Conservation (phyloP, 2,329 filamentous ascomycete species). For the Penicillium freii region DNA sequence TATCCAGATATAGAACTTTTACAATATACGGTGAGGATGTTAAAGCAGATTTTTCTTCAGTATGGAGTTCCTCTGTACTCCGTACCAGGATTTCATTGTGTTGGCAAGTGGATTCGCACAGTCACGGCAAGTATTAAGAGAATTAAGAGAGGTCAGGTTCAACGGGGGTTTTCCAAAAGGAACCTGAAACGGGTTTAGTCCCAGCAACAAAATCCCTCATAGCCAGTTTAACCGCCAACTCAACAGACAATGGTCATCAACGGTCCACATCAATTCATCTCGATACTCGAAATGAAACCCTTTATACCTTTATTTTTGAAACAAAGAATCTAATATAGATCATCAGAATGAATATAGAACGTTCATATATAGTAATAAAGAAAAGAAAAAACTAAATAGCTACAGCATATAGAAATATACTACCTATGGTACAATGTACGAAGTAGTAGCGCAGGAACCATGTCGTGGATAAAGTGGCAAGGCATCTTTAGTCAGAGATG, state of each 20-base stretch:
- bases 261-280: conserved; percentile 3
- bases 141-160: background rate
- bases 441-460: conserved; percentile 4
- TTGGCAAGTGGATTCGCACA: conserved; percentile 6
- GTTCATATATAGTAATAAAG: background rate
- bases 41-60: background rate
- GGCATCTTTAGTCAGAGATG: background rate
- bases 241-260: conserved; percentile 6
- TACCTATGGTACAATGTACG: background rate
- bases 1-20: background rate
- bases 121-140: background rate
- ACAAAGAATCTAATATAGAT: background rate
- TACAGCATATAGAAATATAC: background rate
- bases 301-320: background rate
- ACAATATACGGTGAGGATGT: background rate
- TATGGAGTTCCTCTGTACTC: background rate
- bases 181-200: conserved; percentile 12
- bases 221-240: conserved; percentile 3
- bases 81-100: background rate
- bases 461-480: background rate
- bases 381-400: background rate
- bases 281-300: background rate
- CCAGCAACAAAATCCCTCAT: conserved; percentile 22
- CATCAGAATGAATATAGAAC: background rate
- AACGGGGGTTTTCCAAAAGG: background rate